Percentiles rank a stretch among this genome's conserved stretches.
Evolutionary conservation across 768 basidiomycete genomes (phyloP).

Genomic region (Xerocomus brunneocitrinus): DNA sequence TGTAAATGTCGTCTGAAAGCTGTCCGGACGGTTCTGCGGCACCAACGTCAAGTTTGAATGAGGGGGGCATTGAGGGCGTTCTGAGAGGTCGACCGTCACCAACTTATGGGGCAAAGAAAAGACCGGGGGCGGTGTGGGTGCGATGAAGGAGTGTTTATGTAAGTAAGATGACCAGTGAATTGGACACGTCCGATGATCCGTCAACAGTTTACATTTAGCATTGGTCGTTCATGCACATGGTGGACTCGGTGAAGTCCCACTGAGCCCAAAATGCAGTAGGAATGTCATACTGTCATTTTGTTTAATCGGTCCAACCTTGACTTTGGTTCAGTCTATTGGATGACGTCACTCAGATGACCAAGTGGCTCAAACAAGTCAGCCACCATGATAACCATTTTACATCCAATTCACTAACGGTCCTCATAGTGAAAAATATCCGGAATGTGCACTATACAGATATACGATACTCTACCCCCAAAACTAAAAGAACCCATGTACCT

Average conservation of each 20-base stretch:
- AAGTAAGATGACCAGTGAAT: background rate
- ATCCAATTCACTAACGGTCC: background rate
- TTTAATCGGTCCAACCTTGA: too few relatives aligned
- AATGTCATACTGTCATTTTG: too few relatives aligned
- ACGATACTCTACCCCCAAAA: conserved; percentile 1
- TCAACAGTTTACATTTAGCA: too few relatives aligned
- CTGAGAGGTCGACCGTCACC: background rate
- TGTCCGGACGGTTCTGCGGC: conserved; percentile 3
- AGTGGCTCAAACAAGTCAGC: too few relatives aligned
- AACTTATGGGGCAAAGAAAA: background rate
- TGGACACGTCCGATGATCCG: too few relatives aligned
- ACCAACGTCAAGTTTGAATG: background rate
- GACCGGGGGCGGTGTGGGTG: background rate
- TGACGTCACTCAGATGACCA: too few relatives aligned
- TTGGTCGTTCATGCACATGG: too few relatives aligned
- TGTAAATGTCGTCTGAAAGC: conserved; percentile 52
- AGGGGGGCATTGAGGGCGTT: background rate
- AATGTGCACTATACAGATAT: conserved; percentile 6
- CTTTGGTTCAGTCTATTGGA: too few relatives aligned
- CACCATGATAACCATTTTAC: background rate
- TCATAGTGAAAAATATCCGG: background rate
- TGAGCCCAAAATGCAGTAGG: too few relatives aligned
- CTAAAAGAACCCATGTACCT: background rate
- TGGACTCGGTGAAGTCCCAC: too few relatives aligned
- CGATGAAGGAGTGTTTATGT: background rate